Percentiles rank a stretch among this genome's conserved stretches.
These are phyloP conservation scores for Priceomyces castillae DNA, from an alignment of 805 yeast species.

Conservation along the genomic window DNA sequence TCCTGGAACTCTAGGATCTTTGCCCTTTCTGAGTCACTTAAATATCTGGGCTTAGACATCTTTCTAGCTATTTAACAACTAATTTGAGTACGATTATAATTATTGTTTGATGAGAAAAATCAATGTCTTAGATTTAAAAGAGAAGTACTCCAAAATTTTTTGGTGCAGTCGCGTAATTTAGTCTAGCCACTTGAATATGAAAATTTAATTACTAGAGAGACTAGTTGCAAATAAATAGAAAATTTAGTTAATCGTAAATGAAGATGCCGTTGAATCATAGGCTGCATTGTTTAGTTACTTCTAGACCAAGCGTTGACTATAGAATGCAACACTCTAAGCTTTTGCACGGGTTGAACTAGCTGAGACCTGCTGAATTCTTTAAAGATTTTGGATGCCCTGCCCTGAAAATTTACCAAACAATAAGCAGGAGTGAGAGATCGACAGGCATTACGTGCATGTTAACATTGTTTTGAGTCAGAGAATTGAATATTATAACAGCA, in stretches of 20 bases:
- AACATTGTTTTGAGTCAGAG: no score
- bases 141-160: not conserved
- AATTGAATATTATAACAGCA: no score
- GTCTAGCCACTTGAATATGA: not conserved
- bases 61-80: not conserved
- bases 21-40: slow-evolving; percentile 80
- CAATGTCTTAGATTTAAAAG: not conserved
- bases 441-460: no score
- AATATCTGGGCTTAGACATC: slow-evolving; percentile 60
- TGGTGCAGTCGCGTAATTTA: not conserved
- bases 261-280: not conserved
- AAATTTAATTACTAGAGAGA: not conserved
- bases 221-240: slow-evolving; percentile 1
- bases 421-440: no score
- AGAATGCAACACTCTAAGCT: no score
- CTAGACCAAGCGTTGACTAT: not conserved
- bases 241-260: not conserved
- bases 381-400: no score
- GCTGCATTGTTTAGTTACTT: not conserved
- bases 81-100: not conserved
- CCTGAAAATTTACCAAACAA: no score
- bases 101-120: not conserved
- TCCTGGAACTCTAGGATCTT: slow-evolving; percentile 90
- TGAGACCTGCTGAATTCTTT: no score
- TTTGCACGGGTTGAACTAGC: no score